Base-by-base conservation (phyloP, 2,329 filamentous ascomycete genomes). In the Sporothrix curviconia region DNA sequence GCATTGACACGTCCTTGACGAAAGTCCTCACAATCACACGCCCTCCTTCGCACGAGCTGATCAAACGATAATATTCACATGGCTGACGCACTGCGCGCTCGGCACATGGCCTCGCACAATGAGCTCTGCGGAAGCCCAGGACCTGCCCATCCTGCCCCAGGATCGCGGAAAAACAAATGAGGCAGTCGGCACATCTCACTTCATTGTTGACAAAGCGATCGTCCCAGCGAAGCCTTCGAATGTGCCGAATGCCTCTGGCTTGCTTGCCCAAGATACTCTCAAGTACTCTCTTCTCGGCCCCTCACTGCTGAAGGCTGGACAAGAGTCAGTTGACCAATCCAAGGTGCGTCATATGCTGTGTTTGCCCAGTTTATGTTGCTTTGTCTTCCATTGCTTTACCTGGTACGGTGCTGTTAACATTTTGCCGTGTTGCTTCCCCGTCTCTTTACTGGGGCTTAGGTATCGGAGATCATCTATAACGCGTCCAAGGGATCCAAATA, bases 381-480 rank as follows among this genome's bases (percentile, higher is more conserved):
- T 32, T 6, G 30, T 5, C 17, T 9, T 5, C 4, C 22, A 22
- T 19, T 17, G 12, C 47, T 46, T 34, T 57, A 40, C 56, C 59
- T 24, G 12, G 24, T n/a, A n/a, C 22, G 11, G 7, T 25, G 17
- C 9, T 28, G n/a, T n/a, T n/a, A n/a, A n/a, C n/a, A n/a, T n/a
- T 24, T n/a, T n/a, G 14, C 7, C 9, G 3, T n/a, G 2, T 17
- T 7, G 14, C 47, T 37, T 5, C 24, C 12, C 7, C 17, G n/a
- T n/a, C n/a, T n/a, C n/a, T n/a, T n/a, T n/a, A n/a, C 17, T 3
- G 7, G 25, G 8, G 32, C 25, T 8, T 51, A 87, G 84, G 91
- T 99, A 51, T 95, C 92, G 2, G 92, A 97, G 65, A 86, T 97
- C 64, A 99, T 99, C 60, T 97, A 96, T 74, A 90, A 95, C 70